Evolutionary conservation across 2,329 filamentous ascomycete species (phyloP).

Genomic region (Penicillium decumbens): DNA sequence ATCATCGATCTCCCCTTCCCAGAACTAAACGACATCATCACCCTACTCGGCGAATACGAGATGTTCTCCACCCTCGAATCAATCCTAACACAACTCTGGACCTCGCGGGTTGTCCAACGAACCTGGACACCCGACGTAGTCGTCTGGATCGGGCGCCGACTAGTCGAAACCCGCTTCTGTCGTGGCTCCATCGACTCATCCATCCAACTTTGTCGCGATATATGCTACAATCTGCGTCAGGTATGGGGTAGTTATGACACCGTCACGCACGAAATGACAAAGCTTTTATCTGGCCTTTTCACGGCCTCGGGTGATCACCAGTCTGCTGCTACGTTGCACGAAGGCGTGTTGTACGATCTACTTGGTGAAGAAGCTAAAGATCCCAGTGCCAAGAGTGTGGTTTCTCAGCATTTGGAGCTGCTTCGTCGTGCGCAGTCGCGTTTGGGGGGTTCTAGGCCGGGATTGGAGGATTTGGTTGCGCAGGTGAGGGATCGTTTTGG

Average conservation of each 20-base stretch:
- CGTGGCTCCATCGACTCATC: constrained; percentile 44
- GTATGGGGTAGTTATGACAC: constrained; percentile 49
- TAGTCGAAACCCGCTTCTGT: constrained; percentile 52
- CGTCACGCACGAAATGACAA: constrained; percentile 48
- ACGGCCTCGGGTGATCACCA: constrained; percentile 36
- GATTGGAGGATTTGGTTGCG: constrained; percentile 19
- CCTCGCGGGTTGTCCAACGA: constrained; percentile 44
- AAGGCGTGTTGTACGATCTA: constrained; percentile 29
- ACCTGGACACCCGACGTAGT: constrained; percentile 46
- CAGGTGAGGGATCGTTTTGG: constrained; percentile 30
- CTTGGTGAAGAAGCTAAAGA: constrained; percentile 25
- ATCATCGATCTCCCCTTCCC: constrained; percentile 35
- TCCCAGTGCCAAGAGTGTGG: constrained; percentile 20
- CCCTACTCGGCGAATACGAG: constrained; percentile 36
- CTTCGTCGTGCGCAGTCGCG: constrained; percentile 28
- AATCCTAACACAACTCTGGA: constrained; percentile 46
- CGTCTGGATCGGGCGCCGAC: constrained; percentile 50
- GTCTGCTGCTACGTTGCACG: constrained; percentile 30
- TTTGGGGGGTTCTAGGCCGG: constrained; percentile 5
- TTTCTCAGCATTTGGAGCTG: constrained; percentile 30
- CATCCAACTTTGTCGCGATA: constrained; percentile 49
- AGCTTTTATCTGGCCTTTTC: constrained; percentile 49
- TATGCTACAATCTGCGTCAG: constrained; percentile 53
- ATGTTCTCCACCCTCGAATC: constrained; percentile 37
- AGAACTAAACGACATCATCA: constrained; percentile 37